Percentiles rank a stretch among this genome's conserved stretches.
These are phyloP conservation scores for Brassica hybrid DNA, from an alignment of 441 rosid species.

Conservation along the genomic window DNA sequence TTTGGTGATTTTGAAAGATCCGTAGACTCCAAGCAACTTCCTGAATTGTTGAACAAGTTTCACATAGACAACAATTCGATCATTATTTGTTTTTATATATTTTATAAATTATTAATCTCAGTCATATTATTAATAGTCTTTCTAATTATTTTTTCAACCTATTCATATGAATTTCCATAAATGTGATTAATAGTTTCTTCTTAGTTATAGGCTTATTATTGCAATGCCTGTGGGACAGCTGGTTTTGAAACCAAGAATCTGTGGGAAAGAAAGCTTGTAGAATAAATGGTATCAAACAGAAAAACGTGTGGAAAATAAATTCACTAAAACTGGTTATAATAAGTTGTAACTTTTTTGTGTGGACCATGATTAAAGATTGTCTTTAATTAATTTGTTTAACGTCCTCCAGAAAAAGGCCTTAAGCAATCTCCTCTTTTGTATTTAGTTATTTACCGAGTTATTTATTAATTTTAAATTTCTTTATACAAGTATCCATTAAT, in stretches of 20 bases:
- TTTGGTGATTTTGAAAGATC: constrained; percentile 47
- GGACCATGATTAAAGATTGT: constrained; percentile 22
- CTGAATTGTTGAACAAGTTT: constrained; percentile 52
- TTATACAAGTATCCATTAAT: neutral
- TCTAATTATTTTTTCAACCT: neutral
- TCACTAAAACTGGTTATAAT: constrained; percentile 27
- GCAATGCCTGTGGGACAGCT: constrained; percentile 8
- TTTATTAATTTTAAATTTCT: constrained; percentile 3
- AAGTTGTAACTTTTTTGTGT: constrained; percentile 32
- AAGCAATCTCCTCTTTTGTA: constrained; percentile 20
- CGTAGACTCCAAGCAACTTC: constrained; percentile 74
- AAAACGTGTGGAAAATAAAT: constrained; percentile 37
- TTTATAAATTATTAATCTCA: neutral
- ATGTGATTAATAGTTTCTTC: neutral
- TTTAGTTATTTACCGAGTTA: constrained; percentile 14
- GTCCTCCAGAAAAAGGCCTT: constrained; percentile 25
- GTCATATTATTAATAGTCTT: neutral
- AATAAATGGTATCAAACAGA: constrained; percentile 16
- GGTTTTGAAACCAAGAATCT: constrained; percentile 10
- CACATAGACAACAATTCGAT: constrained; percentile 24
- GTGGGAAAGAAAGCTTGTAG: constrained; percentile 21
- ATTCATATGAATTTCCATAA: neutral
- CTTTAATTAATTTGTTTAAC: constrained; percentile 13
- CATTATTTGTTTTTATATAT: neutral
- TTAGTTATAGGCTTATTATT: constrained; percentile 7